Conservation (phyloP, 1,284 basidiomycete species). For the Ganoderma sp. region DNA sequence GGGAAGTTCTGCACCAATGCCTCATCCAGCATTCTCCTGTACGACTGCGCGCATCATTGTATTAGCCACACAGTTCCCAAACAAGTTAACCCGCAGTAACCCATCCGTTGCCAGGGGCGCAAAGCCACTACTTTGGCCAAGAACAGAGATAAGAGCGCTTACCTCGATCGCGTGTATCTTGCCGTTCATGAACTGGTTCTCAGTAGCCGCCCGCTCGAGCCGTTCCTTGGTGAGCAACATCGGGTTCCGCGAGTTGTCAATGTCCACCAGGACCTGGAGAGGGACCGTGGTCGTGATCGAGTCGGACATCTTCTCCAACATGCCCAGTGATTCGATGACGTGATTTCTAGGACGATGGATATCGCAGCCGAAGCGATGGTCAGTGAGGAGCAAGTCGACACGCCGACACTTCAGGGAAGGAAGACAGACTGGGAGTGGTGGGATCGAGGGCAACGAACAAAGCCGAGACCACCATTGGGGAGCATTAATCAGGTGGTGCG, state of each 20-base stretch:
- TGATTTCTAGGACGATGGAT: conserved; percentile 58
- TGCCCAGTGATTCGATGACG: conserved; percentile 65
- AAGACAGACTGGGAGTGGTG: not conserved
- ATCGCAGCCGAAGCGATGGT: conserved; percentile 9
- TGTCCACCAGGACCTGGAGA: conserved; percentile 72
- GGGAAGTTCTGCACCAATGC: conserved; percentile 66
- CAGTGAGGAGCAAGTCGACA: conserved; percentile 9
- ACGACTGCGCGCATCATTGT: conserved; percentile 51
- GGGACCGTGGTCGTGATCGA: conserved; percentile 68
- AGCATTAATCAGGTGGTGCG: not conserved
- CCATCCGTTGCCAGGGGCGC: not conserved
- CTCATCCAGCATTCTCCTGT: conserved; percentile 60
- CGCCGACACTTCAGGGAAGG: conserved; percentile 5
- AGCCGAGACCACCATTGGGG: not conserved
- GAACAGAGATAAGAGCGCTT: conserved; percentile 33
- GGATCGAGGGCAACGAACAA: not conserved
- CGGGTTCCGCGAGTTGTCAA: conserved; percentile 80
- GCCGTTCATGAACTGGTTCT: conserved; percentile 91
- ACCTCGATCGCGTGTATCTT: conserved; percentile 80
- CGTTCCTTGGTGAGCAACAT: conserved; percentile 79
- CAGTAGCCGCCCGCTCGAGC: conserved; percentile 78
- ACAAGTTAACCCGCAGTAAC: not conserved
- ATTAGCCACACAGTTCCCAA: conserved; percentile 10
- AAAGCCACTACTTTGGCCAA: not conserved
- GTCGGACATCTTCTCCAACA: conserved; percentile 69